These are phyloP conservation scores for Oryza coarctata DNA, from an alignment of 176 grass and related monocot species.

Conservation along the genomic window DNA sequence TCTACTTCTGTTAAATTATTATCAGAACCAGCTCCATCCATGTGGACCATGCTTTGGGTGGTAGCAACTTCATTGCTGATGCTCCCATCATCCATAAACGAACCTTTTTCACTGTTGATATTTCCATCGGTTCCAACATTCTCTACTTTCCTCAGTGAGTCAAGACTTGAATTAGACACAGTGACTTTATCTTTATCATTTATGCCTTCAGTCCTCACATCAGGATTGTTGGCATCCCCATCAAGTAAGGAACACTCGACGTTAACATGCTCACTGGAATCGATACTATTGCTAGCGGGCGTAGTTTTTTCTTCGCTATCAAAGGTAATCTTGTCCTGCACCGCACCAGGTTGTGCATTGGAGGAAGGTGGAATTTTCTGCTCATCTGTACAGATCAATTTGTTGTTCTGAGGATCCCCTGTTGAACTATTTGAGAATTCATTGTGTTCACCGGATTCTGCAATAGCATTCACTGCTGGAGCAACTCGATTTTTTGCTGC, in stretches of 20 bases:
- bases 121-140: neutral
- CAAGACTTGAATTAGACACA: neutral
- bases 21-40: neutral
- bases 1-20: neutral
- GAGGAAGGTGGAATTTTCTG: neutral
- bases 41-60: neutral
- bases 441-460: neutral
- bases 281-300: neutral
- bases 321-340: neutral
- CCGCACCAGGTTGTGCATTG: neutral
- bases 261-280: neutral
- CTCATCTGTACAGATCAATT: neutral
- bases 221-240: neutral
- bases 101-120: constrained; percentile 9
- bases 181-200: neutral
- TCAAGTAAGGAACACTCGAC: neutral
- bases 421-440: neutral
- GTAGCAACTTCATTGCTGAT: neutral
- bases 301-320: neutral
- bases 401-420: neutral
- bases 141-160: neutral
- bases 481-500: constrained; percentile 41
- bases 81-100: neutral
- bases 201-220: neutral
- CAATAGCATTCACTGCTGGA: neutral